Evolutionary conservation across 2,329 filamentous ascomycete species (phyloP).

Genomic region (Sordariomycetes sp.): DNA sequence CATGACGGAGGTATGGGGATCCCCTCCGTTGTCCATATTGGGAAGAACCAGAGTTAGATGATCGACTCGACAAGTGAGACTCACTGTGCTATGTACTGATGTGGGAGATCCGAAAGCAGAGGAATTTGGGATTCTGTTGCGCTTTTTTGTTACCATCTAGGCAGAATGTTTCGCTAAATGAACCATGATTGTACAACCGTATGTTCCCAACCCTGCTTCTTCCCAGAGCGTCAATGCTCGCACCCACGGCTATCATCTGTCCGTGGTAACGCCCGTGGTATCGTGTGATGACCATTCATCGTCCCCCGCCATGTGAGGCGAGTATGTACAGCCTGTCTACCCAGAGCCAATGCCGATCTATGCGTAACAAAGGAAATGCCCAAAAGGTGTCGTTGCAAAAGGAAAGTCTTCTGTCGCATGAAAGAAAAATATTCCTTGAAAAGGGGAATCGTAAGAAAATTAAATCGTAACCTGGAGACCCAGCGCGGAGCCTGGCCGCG

Average conservation of each 20-base stretch:
- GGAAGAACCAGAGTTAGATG: no score
- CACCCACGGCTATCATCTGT: no score
- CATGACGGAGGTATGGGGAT: no score
- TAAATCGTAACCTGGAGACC: slow-evolving; percentile 8
- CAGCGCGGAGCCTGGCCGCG: slow-evolving; percentile 11
- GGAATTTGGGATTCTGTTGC: no score
- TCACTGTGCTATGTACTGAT: no score
- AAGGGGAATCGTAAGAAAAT: not conserved
- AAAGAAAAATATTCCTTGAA: slow-evolving; percentile 1
- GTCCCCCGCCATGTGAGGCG: not conserved
- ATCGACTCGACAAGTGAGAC: no score
- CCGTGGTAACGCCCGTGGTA: not conserved
- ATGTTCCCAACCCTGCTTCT: no score
- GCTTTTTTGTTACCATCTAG: no score
- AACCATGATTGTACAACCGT: no score
- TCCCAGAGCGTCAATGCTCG: not conserved
- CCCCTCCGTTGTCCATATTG: no score
- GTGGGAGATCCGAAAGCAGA: no score
- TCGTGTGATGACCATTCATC: not conserved
- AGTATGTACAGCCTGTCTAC: not conserved
- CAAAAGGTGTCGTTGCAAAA: slow-evolving; percentile 2
- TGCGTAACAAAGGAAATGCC: slow-evolving; percentile 1
- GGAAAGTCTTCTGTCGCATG: not conserved
- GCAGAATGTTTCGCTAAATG: no score
- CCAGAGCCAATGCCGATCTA: slow-evolving; percentile 1